Conservation (phyloP, 1,139 yeast species). For the Kodamaea ohmeri region DNA sequence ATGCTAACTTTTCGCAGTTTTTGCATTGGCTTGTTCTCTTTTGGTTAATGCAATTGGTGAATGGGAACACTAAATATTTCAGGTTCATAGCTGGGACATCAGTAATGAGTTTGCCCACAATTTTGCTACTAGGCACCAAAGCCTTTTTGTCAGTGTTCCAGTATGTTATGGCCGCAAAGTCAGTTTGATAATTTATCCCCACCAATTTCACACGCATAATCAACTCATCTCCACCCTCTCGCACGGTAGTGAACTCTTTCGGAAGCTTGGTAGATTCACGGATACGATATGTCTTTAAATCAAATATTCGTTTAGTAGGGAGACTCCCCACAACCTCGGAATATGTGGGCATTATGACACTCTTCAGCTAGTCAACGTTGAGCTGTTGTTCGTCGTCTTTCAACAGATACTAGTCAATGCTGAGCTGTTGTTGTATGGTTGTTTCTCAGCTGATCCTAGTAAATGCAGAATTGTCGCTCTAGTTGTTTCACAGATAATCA, state of each 20-base stretch:
- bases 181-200: constrained; percentile 28
- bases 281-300: constrained; percentile 20
- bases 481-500: too few species aligned
- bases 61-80: constrained; percentile 38
- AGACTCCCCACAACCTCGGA: constrained; percentile 13
- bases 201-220: constrained; percentile 32
- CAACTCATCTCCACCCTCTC: constrained; percentile 21
- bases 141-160: constrained; percentile 5
- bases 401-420: too few species aligned
- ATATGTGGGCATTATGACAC: not conserved
- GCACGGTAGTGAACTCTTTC: constrained; percentile 21
- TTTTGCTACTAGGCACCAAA: constrained; percentile 36
- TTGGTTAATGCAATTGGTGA: constrained; percentile 34
- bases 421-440: too few species aligned
- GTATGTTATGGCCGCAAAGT: constrained; percentile 19
- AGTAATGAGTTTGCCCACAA: constrained; percentile 35
- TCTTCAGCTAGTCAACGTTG: too few species aligned
- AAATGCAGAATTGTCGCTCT: too few species aligned
- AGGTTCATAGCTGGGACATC: too few species aligned
- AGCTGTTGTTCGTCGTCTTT: too few species aligned
- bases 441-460: too few species aligned
- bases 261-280: constrained; percentile 32
- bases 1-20: constrained; percentile 21
- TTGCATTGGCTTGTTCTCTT: constrained; percentile 18
- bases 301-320: constrained; percentile 33